These are phyloP conservation scores for Dipodascopsis tothii DNA, from an alignment of 805 yeast species.

Conservation along the genomic window DNA sequence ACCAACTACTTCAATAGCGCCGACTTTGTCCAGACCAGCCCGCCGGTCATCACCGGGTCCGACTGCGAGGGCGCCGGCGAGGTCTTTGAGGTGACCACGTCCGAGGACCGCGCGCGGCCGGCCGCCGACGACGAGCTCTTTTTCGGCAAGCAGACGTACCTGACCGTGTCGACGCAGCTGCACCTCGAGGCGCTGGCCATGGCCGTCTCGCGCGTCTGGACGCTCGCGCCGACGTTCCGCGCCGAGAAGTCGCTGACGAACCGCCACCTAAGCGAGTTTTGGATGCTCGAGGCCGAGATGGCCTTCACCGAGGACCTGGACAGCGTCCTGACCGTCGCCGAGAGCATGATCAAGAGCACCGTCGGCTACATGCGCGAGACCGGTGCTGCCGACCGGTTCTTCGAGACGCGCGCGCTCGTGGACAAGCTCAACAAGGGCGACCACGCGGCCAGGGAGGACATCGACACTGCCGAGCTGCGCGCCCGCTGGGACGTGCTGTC, in stretches of 20 bases:
- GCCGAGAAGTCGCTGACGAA: conserved; percentile 90
- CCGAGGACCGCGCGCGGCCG: conserved; percentile 12
- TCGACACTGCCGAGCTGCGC: conserved; percentile 4
- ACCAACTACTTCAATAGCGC: conserved; percentile 46
- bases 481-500: conserved; percentile 56
- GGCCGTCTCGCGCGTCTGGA: conserved; percentile 76
- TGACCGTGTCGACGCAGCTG: conserved; percentile 87
- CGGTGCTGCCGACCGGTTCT: conserved; percentile 6
- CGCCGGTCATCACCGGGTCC: conserved; percentile 79
- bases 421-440: conserved; percentile 6
- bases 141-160: conserved; percentile 58
- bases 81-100: conserved; percentile 51
- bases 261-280: conserved; percentile 87
- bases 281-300: conserved; percentile 95
- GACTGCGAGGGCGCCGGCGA: conserved; percentile 99
- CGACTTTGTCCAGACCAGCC: conserved; percentile 64
- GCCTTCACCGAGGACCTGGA: conserved; percentile 51
- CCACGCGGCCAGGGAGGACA: conserved; percentile 10
- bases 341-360: conserved; percentile 56
- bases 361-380: conserved; percentile 24
- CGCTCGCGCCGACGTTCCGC: conserved; percentile 83
- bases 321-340: conserved; percentile 60
- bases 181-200: conserved; percentile 77
- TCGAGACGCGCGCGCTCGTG: conserved; percentile 4
- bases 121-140: conserved; percentile 41